Percentiles rank a stretch among this genome's conserved stretches.
Evolutionary conservation across 768 basidiomycete genomes (phyloP).

Genomic region (Termitomyces sp.): DNA sequence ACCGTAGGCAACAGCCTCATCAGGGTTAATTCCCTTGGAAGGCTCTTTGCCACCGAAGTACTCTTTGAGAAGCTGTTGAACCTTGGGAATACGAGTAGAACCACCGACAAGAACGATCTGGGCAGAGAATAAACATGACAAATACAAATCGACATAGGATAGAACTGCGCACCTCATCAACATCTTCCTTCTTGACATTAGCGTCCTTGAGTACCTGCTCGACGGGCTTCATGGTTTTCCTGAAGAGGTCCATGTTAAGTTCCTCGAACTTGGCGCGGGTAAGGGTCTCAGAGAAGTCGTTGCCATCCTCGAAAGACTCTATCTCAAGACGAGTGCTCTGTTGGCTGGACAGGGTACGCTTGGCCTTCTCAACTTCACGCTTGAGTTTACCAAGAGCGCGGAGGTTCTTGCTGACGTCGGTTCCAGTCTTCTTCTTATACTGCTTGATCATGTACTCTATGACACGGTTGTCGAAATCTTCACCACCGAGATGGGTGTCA

Average conservation of each 20-base stretch:
- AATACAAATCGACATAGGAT: neutral
- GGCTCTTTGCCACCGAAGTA: conserved; percentile 97
- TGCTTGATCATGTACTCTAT: conserved; percentile 86
- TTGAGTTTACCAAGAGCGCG: conserved; percentile 89
- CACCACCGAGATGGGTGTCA: conserved; percentile 93
- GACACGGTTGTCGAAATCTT: conserved; percentile 93
- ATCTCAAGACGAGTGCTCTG: conserved; percentile 92
- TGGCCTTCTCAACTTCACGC: conserved; percentile 92
- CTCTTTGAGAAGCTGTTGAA: conserved; percentile 97
- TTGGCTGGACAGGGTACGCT: conserved; percentile 89
- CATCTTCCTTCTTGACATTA: conserved; percentile 95
- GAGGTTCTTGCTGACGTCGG: conserved; percentile 75
- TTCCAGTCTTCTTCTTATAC: conserved; percentile 92
- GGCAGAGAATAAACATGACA: neutral
- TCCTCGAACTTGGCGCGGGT: conserved; percentile 99
- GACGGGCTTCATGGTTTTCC: conserved; percentile 99
- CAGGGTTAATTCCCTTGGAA: conserved; percentile 98
- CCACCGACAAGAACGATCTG: conserved; percentile 91
- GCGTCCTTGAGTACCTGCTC: conserved; percentile 99
- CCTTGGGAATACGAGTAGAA: conserved; percentile 99
- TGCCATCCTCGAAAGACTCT: conserved; percentile 92
- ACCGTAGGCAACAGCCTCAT: conserved; percentile 98
- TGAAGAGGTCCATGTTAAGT: conserved; percentile 97
- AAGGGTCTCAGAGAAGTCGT: conserved; percentile 95
- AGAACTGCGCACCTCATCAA: conserved; percentile 67